Percentiles rank a stretch among this genome's conserved stretches.
Conservation (phyloP, 352 stramenopile species). For the Aphanomyces invadans region DNA sequence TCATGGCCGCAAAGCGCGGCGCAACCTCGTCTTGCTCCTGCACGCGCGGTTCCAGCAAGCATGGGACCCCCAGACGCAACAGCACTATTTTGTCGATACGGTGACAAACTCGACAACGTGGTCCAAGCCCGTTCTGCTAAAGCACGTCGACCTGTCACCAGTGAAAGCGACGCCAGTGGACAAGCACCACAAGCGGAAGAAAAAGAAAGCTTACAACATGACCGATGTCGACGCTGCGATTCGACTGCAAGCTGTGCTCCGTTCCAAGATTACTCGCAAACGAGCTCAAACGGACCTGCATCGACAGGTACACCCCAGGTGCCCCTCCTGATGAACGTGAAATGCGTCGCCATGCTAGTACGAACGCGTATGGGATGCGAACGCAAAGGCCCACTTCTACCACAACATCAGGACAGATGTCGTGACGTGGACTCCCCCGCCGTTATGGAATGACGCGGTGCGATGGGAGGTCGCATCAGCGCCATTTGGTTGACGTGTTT, state of each 20-base stretch:
- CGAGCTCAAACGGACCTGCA: slow-evolving; percentile 37
- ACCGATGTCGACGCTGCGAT: slow-evolving; percentile 36
- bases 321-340: no score
- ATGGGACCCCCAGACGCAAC: slow-evolving; percentile 39
- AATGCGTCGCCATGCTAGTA: no score
- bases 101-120: slow-evolving; percentile 60
- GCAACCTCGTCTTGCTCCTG: slow-evolving; percentile 37
- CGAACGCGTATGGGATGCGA: slow-evolving; percentile 66
- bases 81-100: slow-evolving; percentile 68
- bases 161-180: background rate
- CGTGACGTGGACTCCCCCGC: slow-evolving; percentile 58
- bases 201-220: slow-evolving; percentile 32
- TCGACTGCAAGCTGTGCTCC: slow-evolving; percentile 47
- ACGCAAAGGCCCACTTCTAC: slow-evolving; percentile 60
- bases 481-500: no score
- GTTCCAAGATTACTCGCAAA: slow-evolving; percentile 22
- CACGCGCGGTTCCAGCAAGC: slow-evolving; percentile 51
- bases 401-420: slow-evolving; percentile 62
- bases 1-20: slow-evolving; percentile 33
- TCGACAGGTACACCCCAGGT: slow-evolving; percentile 36
- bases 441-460: slow-evolving; percentile 38
- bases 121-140: slow-evolving; percentile 43
- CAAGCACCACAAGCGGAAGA: slow-evolving; percentile 20
- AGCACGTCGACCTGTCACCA: slow-evolving; percentile 13
- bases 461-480: no score